phyloP scores from a whole-genome alignment of 2,329 filamentous ascomycete genomes.

The Epichloe baconii region DNA sequence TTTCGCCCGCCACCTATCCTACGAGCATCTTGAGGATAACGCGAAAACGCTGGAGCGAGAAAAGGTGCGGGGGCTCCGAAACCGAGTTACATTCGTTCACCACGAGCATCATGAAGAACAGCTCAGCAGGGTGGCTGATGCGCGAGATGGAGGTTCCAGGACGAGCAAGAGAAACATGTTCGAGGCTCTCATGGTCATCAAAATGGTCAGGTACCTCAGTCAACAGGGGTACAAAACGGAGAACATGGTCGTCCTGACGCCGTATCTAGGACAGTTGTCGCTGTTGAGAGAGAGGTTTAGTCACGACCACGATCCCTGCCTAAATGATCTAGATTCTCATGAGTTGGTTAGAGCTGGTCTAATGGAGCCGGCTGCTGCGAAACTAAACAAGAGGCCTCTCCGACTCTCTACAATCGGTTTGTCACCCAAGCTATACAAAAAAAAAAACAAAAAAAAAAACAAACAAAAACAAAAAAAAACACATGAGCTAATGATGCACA shows the following conservation, averaged over 20 bases:
- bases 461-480: too few species aligned
- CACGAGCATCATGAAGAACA: conserved; percentile 42
- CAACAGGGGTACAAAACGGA: conserved; percentile 59
- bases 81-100: conserved; percentile 48
- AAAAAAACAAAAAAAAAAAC: too few species aligned
- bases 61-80: conserved; percentile 41
- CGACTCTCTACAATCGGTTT: conserved; percentile 56
- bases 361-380: conserved; percentile 37
- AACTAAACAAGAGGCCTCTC: conserved; percentile 37
- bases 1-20: conserved; percentile 49
- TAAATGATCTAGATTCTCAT: conserved; percentile 55
- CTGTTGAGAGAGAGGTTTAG: conserved; percentile 40
- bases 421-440: conserved; percentile 4
- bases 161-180: conserved; percentile 47
- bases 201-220: conserved; percentile 50
- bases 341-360: conserved; percentile 49
- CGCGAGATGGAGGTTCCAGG: conserved; percentile 33
- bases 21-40: conserved; percentile 37
- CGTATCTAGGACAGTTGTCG: conserved; percentile 57
- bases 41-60: conserved; percentile 33
- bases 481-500: not conserved
- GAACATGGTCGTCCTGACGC: conserved; percentile 55
- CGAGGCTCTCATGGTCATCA: conserved; percentile 54
- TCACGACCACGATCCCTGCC: conserved; percentile 45
- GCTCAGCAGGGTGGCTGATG: conserved; percentile 30